Percentiles rank a stretch among this genome's conserved stretches.
Evolutionary conservation across 78 protist genomes (phyloP).

Genomic region (Dictyostelium intermedium): DNA sequence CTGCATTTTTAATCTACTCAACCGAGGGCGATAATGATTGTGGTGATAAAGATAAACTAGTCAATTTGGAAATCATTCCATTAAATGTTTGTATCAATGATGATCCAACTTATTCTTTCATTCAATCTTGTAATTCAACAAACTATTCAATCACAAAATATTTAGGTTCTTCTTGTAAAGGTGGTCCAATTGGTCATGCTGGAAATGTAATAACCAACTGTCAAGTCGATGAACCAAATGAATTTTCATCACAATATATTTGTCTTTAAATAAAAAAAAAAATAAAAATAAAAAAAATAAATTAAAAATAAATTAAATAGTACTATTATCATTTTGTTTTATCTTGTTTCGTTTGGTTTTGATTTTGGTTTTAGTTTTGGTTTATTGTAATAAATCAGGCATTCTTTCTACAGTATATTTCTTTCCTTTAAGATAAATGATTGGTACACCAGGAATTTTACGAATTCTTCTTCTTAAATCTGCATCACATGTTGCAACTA

Average conservation of each 20-base stretch:
- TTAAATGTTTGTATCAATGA: not conserved
- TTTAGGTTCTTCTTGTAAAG: not conserved
- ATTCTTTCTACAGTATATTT: conserved; percentile 95
- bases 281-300: too few relatives aligned
- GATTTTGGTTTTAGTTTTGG: too few relatives aligned
- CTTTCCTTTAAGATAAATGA: conserved; percentile 92
- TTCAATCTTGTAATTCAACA: not conserved
- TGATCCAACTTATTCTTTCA: not conserved
- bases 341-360: not conserved
- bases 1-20: not conserved
- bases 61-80: not conserved
- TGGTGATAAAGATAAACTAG: not conserved
- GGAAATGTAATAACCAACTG: not conserved
- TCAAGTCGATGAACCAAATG: not conserved
- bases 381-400: conserved; percentile 90
- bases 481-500: conserved; percentile 98
- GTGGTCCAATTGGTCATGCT: not conserved
- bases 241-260: not conserved
- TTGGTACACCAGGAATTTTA: conserved; percentile 99
- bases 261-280: not conserved
- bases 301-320: too few relatives aligned
- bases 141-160: not conserved
- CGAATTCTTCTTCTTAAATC: conserved; percentile 97
- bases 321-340: not conserved
- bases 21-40: not conserved